These are phyloP conservation scores for Linaria vulgaris DNA, from an alignment of 257 asterid species.

Conservation along the genomic window DNA sequence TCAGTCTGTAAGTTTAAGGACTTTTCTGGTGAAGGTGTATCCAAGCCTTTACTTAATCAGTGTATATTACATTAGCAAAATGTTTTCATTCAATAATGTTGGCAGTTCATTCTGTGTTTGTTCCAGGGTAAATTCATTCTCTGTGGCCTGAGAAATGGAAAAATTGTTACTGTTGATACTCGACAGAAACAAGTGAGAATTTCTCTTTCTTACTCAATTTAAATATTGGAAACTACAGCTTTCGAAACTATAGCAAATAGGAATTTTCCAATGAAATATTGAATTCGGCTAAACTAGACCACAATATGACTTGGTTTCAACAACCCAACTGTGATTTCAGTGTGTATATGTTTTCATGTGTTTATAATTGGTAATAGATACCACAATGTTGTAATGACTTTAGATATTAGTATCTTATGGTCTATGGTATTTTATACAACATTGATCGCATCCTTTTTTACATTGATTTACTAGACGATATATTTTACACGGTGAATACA, in stretches of 20 bases:
- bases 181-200: conserved; percentile 68
- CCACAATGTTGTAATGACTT: conserved; percentile 1
- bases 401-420: neutral
- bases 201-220: conserved; percentile 16
- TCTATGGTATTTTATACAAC: neutral
- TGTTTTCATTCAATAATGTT: conserved; percentile 4
- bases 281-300: conserved; percentile 6
- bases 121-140: conserved; percentile 61
- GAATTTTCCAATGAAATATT: too few relatives aligned
- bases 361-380: neutral
- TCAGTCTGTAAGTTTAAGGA: conserved; percentile 47
- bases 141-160: conserved; percentile 91
- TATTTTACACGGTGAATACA: neutral
- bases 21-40: conserved; percentile 19
- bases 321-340: too few relatives aligned
- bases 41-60: conserved; percentile 11
- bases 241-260: neutral
- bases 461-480: neutral
- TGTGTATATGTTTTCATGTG: neutral
- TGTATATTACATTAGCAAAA: conserved; percentile 13
- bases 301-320: conserved; percentile 15
- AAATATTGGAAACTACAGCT: neutral
- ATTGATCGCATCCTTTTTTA: neutral
- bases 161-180: conserved; percentile 64
- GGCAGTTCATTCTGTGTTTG: conserved; percentile 18